Percentiles rank a stretch among this genome's conserved stretches.
Conservation (phyloP, 805 yeast species). For the Metahyphopichia silvanorum region DNA sequence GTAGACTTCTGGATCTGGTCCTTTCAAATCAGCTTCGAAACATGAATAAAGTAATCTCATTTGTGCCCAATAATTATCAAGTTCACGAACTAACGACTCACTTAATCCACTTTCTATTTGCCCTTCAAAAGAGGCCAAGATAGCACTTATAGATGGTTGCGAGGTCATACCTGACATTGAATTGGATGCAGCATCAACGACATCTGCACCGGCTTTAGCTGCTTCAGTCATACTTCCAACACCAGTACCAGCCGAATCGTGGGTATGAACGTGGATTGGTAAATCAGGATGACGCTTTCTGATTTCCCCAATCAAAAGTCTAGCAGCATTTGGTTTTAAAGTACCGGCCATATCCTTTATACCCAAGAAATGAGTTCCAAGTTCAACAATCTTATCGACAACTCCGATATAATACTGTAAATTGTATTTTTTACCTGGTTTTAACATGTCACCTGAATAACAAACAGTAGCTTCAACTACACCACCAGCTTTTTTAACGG, state of each 20-base stretch:
- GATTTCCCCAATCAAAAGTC: constrained; percentile 69
- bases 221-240: constrained; percentile 95
- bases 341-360: constrained; percentile 99
- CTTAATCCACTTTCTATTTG: constrained; percentile 72
- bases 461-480: constrained; percentile 98
- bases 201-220: constrained; percentile 96
- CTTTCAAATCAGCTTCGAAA: constrained; percentile 97
- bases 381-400: constrained; percentile 76
- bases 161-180: constrained; percentile 98
- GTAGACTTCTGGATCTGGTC: constrained; percentile 99
- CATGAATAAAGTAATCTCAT: constrained; percentile 95
- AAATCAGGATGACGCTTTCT: constrained; percentile 86
- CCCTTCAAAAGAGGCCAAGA: constrained; percentile 89
- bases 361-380: constrained; percentile 97
- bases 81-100: constrained; percentile 65
- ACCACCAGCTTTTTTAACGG: constrained; percentile 98
- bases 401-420: constrained; percentile 82
- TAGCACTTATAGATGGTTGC: constrained; percentile 93
- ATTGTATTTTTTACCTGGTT: constrained; percentile 94
- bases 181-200: constrained; percentile 95
- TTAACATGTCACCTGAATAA: constrained; percentile 98
- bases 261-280: constrained; percentile 98
- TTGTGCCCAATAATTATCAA: constrained; percentile 98
- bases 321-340: constrained; percentile 92
- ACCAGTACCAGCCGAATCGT: constrained; percentile 99